Evolutionary conservation across 768 basidiomycete genomes (phyloP).

Genomic region (Xerocomus spinulosus): DNA sequence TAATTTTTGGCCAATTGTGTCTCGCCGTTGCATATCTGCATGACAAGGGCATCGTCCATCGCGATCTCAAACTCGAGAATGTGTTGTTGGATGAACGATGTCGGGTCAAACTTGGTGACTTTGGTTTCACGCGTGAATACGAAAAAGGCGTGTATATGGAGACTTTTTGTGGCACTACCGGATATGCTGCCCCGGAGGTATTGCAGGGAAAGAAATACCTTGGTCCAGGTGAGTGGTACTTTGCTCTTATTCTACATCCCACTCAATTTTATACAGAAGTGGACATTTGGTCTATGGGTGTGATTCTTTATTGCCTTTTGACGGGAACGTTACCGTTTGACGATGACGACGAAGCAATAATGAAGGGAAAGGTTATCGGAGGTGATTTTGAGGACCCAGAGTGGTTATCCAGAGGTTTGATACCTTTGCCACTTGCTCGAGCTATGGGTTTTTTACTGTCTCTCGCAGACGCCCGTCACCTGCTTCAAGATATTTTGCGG

Average conservation of each 20-base stretch:
- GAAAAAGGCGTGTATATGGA: slow-evolving; percentile 76
- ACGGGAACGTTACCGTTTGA: slow-evolving; percentile 90
- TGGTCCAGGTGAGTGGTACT: slow-evolving; percentile 64
- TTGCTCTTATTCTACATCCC: background rate
- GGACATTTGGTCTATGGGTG: slow-evolving; percentile 91
- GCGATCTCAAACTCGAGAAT: slow-evolving; percentile 96
- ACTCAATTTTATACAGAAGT: slow-evolving; percentile 58
- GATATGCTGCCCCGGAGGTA: slow-evolving; percentile 93
- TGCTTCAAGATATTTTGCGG: slow-evolving; percentile 73
- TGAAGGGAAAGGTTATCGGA: slow-evolving; percentile 79
- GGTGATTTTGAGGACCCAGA: slow-evolving; percentile 89
- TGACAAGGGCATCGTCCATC: slow-evolving; percentile 88
- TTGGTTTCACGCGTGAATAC: slow-evolving; percentile 93
- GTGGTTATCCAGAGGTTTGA: slow-evolving; percentile 81
- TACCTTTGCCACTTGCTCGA: slow-evolving; percentile 9
- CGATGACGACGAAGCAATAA: slow-evolving; percentile 79
- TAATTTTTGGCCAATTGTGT: slow-evolving; percentile 94
- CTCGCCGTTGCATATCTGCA: slow-evolving; percentile 93
- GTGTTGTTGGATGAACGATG: slow-evolving; percentile 87
- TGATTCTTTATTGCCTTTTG: slow-evolving; percentile 86
- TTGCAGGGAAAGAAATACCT: slow-evolving; percentile 81
- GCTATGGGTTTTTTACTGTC: slow-evolving; percentile 4
- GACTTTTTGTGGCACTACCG: slow-evolving; percentile 93
- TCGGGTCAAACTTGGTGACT: slow-evolving; percentile 89
- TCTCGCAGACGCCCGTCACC: slow-evolving; percentile 71